Base-by-base conservation (phyloP, 2,329 filamentous ascomycete species). In the Hymenoscyphus infarciens region DNA sequence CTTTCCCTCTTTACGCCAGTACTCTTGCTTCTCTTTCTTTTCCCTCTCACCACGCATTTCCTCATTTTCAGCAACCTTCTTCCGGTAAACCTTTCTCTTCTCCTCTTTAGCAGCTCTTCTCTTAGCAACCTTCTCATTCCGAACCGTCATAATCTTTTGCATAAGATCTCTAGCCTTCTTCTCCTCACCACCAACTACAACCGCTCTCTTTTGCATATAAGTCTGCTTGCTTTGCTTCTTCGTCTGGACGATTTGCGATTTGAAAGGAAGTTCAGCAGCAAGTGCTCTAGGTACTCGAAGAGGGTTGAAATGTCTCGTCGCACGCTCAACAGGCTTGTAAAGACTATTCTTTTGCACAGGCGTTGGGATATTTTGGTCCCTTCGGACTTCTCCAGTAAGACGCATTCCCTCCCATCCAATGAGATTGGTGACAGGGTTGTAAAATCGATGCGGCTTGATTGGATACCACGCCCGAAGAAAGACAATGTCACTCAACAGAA, bases 381-480 rank as follows among this genome's bases (percentile, higher is more conserved):
- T 87, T 52, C 95, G 91, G 68, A 99, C 90, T 78, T 97, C 87
- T 63, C 95, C 95, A 0, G 95, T 98, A 45, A 97, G 82, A 27
- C 95, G 90, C 95, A 99, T 99, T 61, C 88, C 87, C 72, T 89
- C 85, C 95, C 95, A 98, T 10, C 80, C 91, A 64, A 98, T 83
- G 45, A 98, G 84, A 77, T 99, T 97, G 63, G 92, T 95, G 61
- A 96, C 93, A 1, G 92, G 91, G 77, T 98, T 97, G 82, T 97
- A 97, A 84, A 97, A 99, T 63, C 93, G 88, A 76, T 92, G 92
- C 1, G 95, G 95, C 73, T 92, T 92, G 76, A 99, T 88, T 10
- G 95, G 92, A 77, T 96, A 98, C 96, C 96, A 99, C 1, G 95
- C 94, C 57, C 95, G 86, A 45, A 99, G 79, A 81, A 99, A 98